Conservation (phyloP, 2,329 filamentous ascomycete species). For the Diplodia seriata region DNA sequence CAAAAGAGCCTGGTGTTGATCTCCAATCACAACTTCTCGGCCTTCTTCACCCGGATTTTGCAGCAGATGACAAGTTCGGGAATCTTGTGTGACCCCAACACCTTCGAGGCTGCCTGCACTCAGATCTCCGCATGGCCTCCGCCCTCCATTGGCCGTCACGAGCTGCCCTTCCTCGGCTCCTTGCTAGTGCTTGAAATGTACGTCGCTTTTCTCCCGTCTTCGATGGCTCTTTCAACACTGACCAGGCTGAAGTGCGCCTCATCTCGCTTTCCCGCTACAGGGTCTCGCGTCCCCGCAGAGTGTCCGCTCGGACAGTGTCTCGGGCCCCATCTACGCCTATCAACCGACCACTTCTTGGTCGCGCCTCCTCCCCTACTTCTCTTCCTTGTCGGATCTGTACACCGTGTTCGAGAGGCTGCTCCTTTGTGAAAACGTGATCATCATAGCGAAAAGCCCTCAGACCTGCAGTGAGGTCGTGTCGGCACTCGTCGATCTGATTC, state of each 20-base stretch:
- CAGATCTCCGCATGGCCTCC: conserved; percentile 48
- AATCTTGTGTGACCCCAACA: conserved; percentile 49
- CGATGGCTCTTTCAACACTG: neutral
- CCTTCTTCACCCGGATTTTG: conserved; percentile 47
- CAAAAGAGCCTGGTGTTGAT: conserved; percentile 51
- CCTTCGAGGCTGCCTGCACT: conserved; percentile 47
- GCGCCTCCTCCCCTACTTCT: conserved; percentile 49
- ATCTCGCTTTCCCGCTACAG: conserved; percentile 50
- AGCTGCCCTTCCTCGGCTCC: conserved; percentile 50
- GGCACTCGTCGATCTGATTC: conserved; percentile 49
- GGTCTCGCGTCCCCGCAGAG: conserved; percentile 41
- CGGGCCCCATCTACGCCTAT: conserved; percentile 48
- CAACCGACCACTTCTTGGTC: conserved; percentile 51
- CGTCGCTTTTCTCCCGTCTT: conserved; percentile 14
- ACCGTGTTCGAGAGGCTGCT: conserved; percentile 51
- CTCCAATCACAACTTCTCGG: conserved; percentile 50
- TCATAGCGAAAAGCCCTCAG: conserved; percentile 52
- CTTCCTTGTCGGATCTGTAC: conserved; percentile 51
- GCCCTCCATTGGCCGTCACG: conserved; percentile 47
- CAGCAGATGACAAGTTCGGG: conserved; percentile 47
- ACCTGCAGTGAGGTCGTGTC: conserved; percentile 51
- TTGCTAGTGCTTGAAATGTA: conserved; percentile 48
- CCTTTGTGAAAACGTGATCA: conserved; percentile 50
- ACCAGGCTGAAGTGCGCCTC: conserved; percentile 42
- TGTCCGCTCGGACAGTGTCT: conserved; percentile 23